Conservation (phyloP, 1,139 yeast genomes). For the Geotrichum histeridarum region DNA sequence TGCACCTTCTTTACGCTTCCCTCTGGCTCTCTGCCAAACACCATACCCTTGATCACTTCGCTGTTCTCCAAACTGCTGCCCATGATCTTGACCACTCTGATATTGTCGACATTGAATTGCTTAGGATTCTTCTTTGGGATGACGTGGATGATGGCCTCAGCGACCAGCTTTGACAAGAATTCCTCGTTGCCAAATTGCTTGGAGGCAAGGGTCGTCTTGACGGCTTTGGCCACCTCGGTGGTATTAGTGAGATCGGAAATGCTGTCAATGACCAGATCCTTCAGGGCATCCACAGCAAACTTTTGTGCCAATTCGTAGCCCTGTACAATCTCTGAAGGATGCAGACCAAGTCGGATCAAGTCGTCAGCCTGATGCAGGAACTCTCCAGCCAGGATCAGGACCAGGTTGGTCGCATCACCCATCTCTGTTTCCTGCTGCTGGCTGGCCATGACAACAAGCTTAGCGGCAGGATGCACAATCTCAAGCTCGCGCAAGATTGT, state of each 20-base stretch:
- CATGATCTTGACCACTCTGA: conserved; percentile 94
- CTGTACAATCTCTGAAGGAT: conserved; percentile 83
- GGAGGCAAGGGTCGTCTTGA: conserved; percentile 84
- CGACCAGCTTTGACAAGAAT: conserved; percentile 67
- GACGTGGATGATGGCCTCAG: conserved; percentile 77
- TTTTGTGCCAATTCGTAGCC: conserved; percentile 82
- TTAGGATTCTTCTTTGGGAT: conserved; percentile 57
- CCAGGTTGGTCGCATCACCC: conserved; percentile 74
- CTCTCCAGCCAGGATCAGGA: conserved; percentile 84
- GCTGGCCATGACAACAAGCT: conserved; percentile 90
- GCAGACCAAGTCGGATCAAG: conserved; percentile 75
- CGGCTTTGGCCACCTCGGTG: conserved; percentile 62
- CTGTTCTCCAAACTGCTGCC: conserved; percentile 76
- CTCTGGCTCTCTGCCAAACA: conserved; percentile 94
- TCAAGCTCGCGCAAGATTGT: conserved; percentile 91
- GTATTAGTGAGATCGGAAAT: conserved; percentile 55
- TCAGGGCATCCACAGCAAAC: conserved; percentile 61
- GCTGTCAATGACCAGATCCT: conserved; percentile 57
- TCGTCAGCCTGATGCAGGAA: conserved; percentile 78
- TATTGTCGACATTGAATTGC: conserved; percentile 79
- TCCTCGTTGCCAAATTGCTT: conserved; percentile 91
- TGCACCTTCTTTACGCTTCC: conserved; percentile 68
- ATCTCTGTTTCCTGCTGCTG: conserved; percentile 92
- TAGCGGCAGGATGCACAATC: conserved; percentile 95
- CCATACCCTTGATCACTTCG: conserved; percentile 92